Evolutionary conservation across 495 filamentous ascomycete genomes (phyloP), one percentile per base, ranked within the genome.

Genomic region (Penicillium canariense): DNA sequence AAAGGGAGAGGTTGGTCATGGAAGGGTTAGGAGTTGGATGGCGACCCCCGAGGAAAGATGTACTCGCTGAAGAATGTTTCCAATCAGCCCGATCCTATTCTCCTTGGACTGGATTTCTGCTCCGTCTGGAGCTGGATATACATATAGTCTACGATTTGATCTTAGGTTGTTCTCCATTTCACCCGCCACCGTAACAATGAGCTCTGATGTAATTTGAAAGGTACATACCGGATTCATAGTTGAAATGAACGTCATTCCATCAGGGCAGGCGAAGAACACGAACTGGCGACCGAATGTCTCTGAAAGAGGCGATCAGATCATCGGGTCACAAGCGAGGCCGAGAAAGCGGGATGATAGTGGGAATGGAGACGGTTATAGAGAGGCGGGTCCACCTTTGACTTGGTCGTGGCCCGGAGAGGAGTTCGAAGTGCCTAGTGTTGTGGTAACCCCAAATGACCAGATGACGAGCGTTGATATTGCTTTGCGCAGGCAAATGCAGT

Each of bases 1-100:
- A 87, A 50, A 85, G 89, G 7, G 94, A 98, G 77, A 84, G 76
- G 63, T 77, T 83, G 49, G 85, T 96, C 9, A 94, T 98, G 79
- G 82, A 85, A 61, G 84, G 84, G 5, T 59, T 98, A 54, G 90
- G 85, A 0, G 62, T 97, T 59, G 81, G 79, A 32, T 98, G 82
- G 77, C 76, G 85, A 35, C 75, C 82, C 36, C 87, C 94, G 0
- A 78, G 55, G 86, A 91, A 65, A 81, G 91, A 58, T 92, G 88
- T 64, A 91, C 91, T 46, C 43, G 43, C 7, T 46, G 26, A 43
- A 31, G 9, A n/a, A n/a, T n/a, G n/a, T n/a, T n/a, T n/a, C n/a
- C n/a, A n/a, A n/a, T n/a, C n/a, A n/a, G n/a, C n/a, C n/a, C n/a
- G n/a, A n/a, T n/a, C n/a, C n/a, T n/a, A n/a, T n/a, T n/a, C n/a